Percentiles rank a stretch among this genome's conserved stretches.
phyloP scores from a whole-genome alignment of 2,329 filamentous ascomycete genomes.

The Epichloe festucae region DNA sequence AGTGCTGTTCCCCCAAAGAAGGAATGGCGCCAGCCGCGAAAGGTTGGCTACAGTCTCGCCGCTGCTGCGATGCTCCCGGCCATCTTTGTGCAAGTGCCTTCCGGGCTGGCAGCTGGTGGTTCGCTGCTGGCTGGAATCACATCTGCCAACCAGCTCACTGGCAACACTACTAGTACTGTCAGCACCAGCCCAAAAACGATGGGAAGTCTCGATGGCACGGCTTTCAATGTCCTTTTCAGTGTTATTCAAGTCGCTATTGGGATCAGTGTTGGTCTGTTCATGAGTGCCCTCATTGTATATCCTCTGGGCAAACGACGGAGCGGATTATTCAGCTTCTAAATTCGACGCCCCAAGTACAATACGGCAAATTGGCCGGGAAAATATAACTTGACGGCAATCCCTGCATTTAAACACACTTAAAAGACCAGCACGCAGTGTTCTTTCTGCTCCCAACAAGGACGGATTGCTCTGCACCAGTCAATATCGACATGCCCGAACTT shows the following conservation, averaged over 20 bases:
- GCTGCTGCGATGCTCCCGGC: constrained; percentile 77
- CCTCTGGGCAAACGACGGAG: constrained; percentile 45
- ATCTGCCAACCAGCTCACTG: constrained; percentile 41
- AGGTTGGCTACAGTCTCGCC: constrained; percentile 61
- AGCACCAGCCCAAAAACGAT: constrained; percentile 8
- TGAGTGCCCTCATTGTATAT: constrained; percentile 42
- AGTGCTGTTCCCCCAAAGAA: constrained; percentile 14
- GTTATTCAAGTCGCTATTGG: constrained; percentile 50
- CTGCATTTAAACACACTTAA: background rate
- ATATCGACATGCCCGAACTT: background rate
- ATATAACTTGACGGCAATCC: too few relatives aligned
- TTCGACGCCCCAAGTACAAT: too few relatives aligned
- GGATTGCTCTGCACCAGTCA: background rate
- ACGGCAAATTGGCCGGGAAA: background rate
- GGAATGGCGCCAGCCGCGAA: constrained; percentile 21
- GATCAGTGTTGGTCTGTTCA: constrained; percentile 46
- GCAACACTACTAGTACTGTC: constrained; percentile 20
- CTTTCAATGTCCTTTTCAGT: constrained; percentile 41
- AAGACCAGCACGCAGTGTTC: background rate
- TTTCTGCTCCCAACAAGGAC: background rate
- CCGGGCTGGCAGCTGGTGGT: constrained; percentile 46
- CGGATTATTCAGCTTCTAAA: constrained; percentile 40
- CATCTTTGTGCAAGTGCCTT: constrained; percentile 62
- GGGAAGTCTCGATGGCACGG: constrained; percentile 27
- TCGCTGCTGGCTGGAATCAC: constrained; percentile 45